Base-by-base conservation (phyloP, 2,329 filamentous ascomycete species). In the Zasmidium cellare region DNA sequence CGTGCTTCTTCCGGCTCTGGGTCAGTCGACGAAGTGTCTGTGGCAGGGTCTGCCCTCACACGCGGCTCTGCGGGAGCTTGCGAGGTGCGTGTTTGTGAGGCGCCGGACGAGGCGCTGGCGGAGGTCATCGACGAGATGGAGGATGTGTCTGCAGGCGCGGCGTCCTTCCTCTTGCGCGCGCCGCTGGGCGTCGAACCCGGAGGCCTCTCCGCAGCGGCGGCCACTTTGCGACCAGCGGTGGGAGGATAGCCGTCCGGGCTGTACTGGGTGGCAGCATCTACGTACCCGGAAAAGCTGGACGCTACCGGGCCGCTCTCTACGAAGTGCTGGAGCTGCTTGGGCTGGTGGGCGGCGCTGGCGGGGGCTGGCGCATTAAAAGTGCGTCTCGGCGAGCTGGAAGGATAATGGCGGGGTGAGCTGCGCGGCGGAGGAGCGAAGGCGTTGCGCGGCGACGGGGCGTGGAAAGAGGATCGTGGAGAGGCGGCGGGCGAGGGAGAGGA, bases 211-310 rank as follows among this genome's bases (percentile, higher is more conserved):
- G 50, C 31, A 23, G 35, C 31, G 49, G 59, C 57, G 55, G 65
- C 57, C 53, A 67, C 54, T 48, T 62, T 62, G 58, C 46, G 60
- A 48, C 58, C 61, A 51, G 70, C 74, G 53, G 79, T 79, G 59
- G 79, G 75, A 63, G 80, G 75, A 54, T 70, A 75, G 58, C 74
- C 76, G 56, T 78, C 75, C 46, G 80, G 81, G 46, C 80, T 81
- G 69, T 83, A 84, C 69, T 84, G 82, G 35, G 82, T 84, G 58
- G 74, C 77, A 31, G 75, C 76, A 75, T 84, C 79, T 57, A 76
- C 75, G 71, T 70, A 70, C 18, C 59, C 57, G 20, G 28, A 53
- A 31, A 57, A 57, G 44, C 23, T 50, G 20, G 45, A 52, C 50
- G 48, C 55, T 45, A 56, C 52, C 52, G 59, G 48, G 18, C 51